These are phyloP conservation scores for Mycena haematopus DNA, from an alignment of 768 basidiomycete genomes.

Conservation along the genomic window DNA sequence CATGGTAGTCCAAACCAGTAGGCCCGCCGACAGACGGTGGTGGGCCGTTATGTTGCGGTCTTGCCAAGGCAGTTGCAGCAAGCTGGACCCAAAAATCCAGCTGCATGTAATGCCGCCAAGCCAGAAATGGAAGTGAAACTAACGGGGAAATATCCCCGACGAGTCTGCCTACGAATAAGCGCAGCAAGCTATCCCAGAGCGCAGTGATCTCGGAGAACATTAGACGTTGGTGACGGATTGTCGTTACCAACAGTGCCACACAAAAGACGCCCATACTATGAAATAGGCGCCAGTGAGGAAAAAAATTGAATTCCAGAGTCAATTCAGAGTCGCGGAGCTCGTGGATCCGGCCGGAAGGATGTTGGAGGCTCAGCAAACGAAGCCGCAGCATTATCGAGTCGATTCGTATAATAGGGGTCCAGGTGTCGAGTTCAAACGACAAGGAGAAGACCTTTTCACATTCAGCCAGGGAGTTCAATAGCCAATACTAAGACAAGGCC, in stretches of 20 bases:
- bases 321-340: not conserved
- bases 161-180: not conserved
- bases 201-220: not conserved
- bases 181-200: not conserved
- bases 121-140: constrained; percentile 9
- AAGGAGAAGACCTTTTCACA: constrained; percentile 2
- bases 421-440: constrained; percentile 8
- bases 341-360: constrained; percentile 12
- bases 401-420: constrained; percentile 4
- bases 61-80: not conserved
- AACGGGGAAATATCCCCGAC: constrained; percentile 11
- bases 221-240: constrained; percentile 2
- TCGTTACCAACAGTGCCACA: constrained; percentile 4
- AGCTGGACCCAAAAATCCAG: not conserved
- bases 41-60: not conserved
- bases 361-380: not conserved
- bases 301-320: not conserved
- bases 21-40: not conserved
- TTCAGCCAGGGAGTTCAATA: constrained; percentile 1
- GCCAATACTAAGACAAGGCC: constrained; percentile 1
- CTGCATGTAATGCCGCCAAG: not conserved
- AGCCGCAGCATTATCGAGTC: constrained; percentile 12
- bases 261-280: constrained; percentile 6
- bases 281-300: constrained; percentile 11
- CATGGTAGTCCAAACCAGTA: too few relatives aligned